Base-by-base conservation (phyloP, 345 rosid species). In the Syzygium aromaticum region DNA sequence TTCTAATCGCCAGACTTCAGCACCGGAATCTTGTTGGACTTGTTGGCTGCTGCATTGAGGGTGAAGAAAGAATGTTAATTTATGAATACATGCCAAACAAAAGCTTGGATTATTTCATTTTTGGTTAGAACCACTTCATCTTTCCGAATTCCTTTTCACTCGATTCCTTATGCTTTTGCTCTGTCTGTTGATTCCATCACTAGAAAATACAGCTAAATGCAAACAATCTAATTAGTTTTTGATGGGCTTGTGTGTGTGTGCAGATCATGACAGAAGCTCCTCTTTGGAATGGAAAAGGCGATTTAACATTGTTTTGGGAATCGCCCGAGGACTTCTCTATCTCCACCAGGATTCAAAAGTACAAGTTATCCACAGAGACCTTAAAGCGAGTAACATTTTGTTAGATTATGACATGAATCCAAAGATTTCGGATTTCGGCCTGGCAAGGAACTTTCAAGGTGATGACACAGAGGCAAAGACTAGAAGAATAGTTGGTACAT, bases 31-130 rank as follows among this genome's bases (percentile, higher is more conserved):
- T 23, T 27, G 56, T 49, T 28, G 17, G 54, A 13, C 49, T 51
- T 86, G 64, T 54, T 88, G 89, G 84, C 59, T 93, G 91, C 80
- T 93, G 94, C 91, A 86, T 92, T 0, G 94, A 94, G 19, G 85
- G 82, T 83, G 91, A 88, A 40, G 89, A 90, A 83, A 89, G 89
- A 84, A 87, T 88, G 86, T 53, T 92, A 77, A 86, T 91, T 25
- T 91, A 90, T 27, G 94, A 92, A 46, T 91, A 86, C 85, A 80
- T 91, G 92, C 89, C 92, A 73, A 91, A 92, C 85, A 86, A 87
- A 77, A 92, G 92, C 86, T 89, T 91, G 46, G 89, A 85, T 53
- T 91, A 84, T 85, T 89, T 92, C 89, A 91, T 93, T 33, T 92
- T 92, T 78, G 94, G 95, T 93, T 28, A 61, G 89, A 12, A 19